phyloP scores from a whole-genome alignment of 768 basidiomycete species.

The Clitopilus hobsonii region DNA sequence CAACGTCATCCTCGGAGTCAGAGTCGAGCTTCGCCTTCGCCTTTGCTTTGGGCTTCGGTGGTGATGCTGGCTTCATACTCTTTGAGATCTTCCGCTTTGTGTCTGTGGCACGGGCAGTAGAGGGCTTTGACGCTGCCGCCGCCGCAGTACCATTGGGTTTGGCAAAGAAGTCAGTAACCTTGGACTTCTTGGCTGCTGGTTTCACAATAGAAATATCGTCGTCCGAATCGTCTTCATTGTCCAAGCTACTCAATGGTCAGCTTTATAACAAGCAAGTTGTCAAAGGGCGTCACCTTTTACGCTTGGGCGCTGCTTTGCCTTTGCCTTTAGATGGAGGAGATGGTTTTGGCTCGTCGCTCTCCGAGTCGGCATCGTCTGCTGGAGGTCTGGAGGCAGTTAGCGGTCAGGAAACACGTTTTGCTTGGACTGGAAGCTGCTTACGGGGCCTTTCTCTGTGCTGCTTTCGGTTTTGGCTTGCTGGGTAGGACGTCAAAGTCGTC shows the following conservation, averaged over 20 bases:
- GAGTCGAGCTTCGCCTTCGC: constrained; percentile 34
- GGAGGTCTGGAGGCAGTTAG: constrained; percentile 10
- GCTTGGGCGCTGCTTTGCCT: constrained; percentile 38
- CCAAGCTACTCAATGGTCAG: constrained; percentile 19
- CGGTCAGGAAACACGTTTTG: neutral
- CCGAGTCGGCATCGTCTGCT: constrained; percentile 23
- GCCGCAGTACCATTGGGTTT: constrained; percentile 35
- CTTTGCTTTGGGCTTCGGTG: constrained; percentile 47
- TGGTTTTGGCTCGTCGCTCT: constrained; percentile 17
- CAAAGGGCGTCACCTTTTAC: constrained; percentile 52
- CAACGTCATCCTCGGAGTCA: constrained; percentile 38
- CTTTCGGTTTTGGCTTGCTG: neutral
- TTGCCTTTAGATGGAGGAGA: constrained; percentile 15
- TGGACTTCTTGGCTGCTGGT: constrained; percentile 52
- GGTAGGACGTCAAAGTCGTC: constrained; percentile 8
- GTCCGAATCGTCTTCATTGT: constrained; percentile 33
- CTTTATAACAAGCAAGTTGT: neutral
- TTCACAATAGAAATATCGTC: constrained; percentile 34
- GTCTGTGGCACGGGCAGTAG: constrained; percentile 19
- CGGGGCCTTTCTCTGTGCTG: neutral
- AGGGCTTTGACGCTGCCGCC: constrained; percentile 31
- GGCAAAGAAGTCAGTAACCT: constrained; percentile 58
- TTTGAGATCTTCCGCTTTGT: constrained; percentile 46
- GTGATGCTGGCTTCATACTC: constrained; percentile 56
- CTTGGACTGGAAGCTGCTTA: neutral